phyloP scores from a whole-genome alignment of 441 rosid genomes.

The Kokia cookei region DNA sequence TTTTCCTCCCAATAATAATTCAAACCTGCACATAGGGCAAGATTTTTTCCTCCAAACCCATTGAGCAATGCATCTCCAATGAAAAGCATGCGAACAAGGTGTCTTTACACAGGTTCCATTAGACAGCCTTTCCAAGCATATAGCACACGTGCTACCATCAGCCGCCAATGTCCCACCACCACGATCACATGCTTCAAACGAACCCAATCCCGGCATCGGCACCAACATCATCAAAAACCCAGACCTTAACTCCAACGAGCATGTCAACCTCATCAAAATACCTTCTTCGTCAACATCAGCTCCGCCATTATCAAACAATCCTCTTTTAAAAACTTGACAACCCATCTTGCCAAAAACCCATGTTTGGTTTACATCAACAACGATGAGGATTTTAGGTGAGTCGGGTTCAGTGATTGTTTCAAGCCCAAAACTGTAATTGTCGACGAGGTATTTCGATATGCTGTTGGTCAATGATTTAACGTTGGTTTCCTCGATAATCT shows the following conservation, averaged over 20 bases:
- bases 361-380: neutral
- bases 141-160: neutral
- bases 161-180: neutral
- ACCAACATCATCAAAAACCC: too few species aligned
- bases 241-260: neutral
- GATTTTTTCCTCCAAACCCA: conserved; percentile 3
- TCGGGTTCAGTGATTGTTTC: neutral
- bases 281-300: neutral
- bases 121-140: neutral
- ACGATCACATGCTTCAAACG: neutral
- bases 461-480: neutral
- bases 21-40: neutral
- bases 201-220: neutral
- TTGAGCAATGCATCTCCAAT: neutral
- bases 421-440: neutral
- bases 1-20: neutral
- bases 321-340: neutral
- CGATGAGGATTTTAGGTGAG: neutral
- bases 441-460: neutral
- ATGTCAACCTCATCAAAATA: neutral
- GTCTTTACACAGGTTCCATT: neutral
- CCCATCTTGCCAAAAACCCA: neutral
- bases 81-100: conserved; percentile 1
- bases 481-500: neutral
- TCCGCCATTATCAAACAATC: neutral